These are phyloP conservation scores for Penicillium sp. DNA, from an alignment of 2,329 filamentous ascomycete genomes.

Conservation along the genomic window DNA sequence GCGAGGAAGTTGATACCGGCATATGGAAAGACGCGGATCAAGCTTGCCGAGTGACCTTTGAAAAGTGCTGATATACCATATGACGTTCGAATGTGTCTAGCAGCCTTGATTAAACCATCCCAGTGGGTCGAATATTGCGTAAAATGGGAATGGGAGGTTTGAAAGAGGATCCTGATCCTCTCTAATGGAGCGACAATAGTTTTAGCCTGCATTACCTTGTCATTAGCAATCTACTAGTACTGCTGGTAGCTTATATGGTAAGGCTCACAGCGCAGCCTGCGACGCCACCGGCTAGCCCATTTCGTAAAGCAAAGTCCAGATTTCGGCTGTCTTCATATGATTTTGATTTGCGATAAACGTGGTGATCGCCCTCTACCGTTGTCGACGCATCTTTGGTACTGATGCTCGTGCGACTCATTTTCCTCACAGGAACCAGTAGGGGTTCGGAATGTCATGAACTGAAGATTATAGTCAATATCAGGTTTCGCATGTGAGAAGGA, in stretches of 20 bases:
- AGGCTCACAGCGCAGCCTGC: constrained; percentile 79
- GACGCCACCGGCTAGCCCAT: constrained; percentile 78
- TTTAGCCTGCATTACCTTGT: neutral
- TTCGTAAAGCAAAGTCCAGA: constrained; percentile 77
- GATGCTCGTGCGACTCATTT: neutral
- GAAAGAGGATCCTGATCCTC: constrained; percentile 5
- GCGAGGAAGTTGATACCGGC: constrained; percentile 96
- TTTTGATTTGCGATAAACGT: neutral
- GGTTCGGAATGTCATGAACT: neutral
- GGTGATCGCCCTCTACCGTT: neutral
- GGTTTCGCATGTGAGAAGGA: too few relatives aligned
- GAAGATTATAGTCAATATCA: neutral
- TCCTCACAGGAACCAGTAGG: too few relatives aligned
- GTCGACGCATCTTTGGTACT: neutral
- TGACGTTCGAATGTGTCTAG: constrained; percentile 53
- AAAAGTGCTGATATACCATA: constrained; percentile 54
- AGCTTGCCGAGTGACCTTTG: constrained; percentile 88
- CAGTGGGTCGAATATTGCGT: constrained; percentile 82
- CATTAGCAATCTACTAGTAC: neutral
- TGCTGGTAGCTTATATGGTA: neutral
- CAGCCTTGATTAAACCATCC: constrained; percentile 71
- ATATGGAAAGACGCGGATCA: constrained; percentile 94
- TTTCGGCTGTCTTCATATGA: constrained; percentile 56
- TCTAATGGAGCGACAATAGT: constrained; percentile 4
- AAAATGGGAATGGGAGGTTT: constrained; percentile 1